Percentiles rank a stretch among this genome's conserved stretches.
Evolutionary conservation across 2,329 filamentous ascomycete genomes (phyloP).

Genomic region (Pseudopithomyces chartarum): DNA sequence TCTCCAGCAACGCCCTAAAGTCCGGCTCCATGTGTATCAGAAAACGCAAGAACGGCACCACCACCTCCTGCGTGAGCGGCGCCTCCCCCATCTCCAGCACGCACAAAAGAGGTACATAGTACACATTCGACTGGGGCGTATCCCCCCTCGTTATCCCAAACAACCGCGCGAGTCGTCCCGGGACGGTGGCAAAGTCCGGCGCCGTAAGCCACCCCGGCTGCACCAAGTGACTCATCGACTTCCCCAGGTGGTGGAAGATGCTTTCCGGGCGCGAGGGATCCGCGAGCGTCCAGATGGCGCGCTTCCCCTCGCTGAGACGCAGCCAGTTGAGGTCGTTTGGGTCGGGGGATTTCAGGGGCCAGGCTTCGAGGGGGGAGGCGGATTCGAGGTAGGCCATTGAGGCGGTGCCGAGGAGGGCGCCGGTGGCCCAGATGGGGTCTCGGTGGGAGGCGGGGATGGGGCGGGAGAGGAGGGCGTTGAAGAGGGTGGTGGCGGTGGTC

Average conservation of each 20-base stretch:
- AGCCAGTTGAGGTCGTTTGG: constrained; percentile 63
- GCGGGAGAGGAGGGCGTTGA: constrained; percentile 50
- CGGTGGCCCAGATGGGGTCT: constrained; percentile 55
- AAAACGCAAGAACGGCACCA: constrained; percentile 56
- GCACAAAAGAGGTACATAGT: constrained; percentile 40
- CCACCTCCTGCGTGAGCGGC: constrained; percentile 46
- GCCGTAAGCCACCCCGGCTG: constrained; percentile 18
- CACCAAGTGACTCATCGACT: constrained; percentile 19
- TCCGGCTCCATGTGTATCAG: constrained; percentile 51
- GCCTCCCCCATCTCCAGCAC: constrained; percentile 47
- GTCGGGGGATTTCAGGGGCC: constrained; percentile 58
- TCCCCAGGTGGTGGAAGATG: constrained; percentile 48
- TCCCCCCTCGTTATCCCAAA: constrained; percentile 31
- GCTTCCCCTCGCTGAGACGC: constrained; percentile 61
- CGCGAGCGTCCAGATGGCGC: constrained; percentile 57
- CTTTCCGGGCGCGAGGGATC: constrained; percentile 56
- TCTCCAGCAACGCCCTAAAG: constrained; percentile 53
- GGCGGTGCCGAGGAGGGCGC: constrained; percentile 53
- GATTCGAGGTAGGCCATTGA: constrained; percentile 54
- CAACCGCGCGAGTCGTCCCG: constrained; percentile 35
- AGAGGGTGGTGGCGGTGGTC: constrained; percentile 55
- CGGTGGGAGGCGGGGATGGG: constrained; percentile 47
- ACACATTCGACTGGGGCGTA: constrained; percentile 24
- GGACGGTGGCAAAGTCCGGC: constrained; percentile 32
- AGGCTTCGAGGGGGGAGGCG: constrained; percentile 52